Percentiles rank a stretch among this genome's conserved stretches.
Conservation (phyloP, 2,329 filamentous ascomycete genomes). For the Domatiomyces globalis region DNA sequence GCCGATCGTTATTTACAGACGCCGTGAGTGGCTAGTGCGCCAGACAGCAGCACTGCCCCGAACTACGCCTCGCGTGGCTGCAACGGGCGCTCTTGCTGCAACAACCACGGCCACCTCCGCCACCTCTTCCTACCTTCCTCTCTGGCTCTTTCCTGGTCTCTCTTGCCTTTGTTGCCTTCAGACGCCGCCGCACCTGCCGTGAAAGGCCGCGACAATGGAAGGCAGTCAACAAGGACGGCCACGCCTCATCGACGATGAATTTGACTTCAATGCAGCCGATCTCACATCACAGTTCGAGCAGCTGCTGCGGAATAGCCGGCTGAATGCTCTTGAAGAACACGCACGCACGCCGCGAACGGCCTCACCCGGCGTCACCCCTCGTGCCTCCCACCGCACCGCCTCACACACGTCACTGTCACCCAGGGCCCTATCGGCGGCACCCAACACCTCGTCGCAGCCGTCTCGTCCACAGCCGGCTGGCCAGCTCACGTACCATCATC, state of each 20-base stretch:
- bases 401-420: slow-evolving; percentile 4
- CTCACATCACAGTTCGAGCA: slow-evolving; percentile 76
- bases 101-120: neutral
- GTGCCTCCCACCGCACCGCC: slow-evolving; percentile 9
- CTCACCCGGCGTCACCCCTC: slow-evolving; percentile 11
- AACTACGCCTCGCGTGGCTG: neutral
- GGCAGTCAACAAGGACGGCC: neutral
- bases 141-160: neutral
- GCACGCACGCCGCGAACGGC: slow-evolving; percentile 39
- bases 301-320: slow-evolving; percentile 68
- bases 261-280: slow-evolving; percentile 59
- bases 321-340: slow-evolving; percentile 63
- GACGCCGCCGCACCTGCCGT: neutral
- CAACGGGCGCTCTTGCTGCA: neutral
- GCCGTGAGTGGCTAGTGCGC: neutral
- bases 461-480: slow-evolving; percentile 39
- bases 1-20: neutral
- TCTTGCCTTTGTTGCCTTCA: neutral
- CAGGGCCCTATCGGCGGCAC: slow-evolving; percentile 16
- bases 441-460: slow-evolving; percentile 20
- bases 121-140: neutral
- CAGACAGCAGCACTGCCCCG: neutral
- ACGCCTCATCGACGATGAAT: slow-evolving; percentile 18
- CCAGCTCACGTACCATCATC: slow-evolving; percentile 21
- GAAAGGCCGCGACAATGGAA: neutral